phyloP scores from a whole-genome alignment of 768 basidiomycete genomes.

The Psilocybe sp. region DNA sequence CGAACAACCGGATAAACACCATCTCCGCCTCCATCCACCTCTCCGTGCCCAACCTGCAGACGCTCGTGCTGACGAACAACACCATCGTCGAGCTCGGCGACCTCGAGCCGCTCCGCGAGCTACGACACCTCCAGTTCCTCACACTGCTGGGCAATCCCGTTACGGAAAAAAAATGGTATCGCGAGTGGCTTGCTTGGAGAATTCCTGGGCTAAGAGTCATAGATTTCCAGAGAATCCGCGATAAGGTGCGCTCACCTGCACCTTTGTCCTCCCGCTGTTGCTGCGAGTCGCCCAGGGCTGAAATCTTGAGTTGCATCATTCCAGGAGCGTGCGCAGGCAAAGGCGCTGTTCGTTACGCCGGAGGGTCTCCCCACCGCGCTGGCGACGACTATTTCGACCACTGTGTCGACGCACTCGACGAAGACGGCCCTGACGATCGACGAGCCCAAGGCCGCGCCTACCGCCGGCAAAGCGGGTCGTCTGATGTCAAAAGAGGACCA shows the following conservation, averaged over 20 bases:
- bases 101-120: constrained; percentile 77
- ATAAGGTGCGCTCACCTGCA: constrained; percentile 74
- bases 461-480: constrained; percentile 71
- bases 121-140: constrained; percentile 71
- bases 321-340: constrained; percentile 79
- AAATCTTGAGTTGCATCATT: constrained; percentile 12
- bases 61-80: constrained; percentile 84
- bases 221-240: constrained; percentile 92
- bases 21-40: constrained; percentile 82
- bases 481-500: constrained; percentile 91
- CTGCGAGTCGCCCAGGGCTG: constrained; percentile 5
- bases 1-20: constrained; percentile 85
- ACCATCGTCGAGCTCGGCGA: constrained; percentile 78
- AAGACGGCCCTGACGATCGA: constrained; percentile 67
- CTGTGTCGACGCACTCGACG: constrained; percentile 64
- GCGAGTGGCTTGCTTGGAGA: constrained; percentile 92
- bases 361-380: constrained; percentile 77
- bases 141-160: constrained; percentile 83
- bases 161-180: constrained; percentile 90
- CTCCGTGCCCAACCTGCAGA: constrained; percentile 80
- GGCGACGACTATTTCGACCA: constrained; percentile 73
- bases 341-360: constrained; percentile 75
- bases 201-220: constrained; percentile 85
- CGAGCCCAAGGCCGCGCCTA: constrained; percentile 65
- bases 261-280: constrained; percentile 18